Conservation (phyloP, 768 basidiomycete genomes). For the Tylopilus rubrobrunneus region DNA sequence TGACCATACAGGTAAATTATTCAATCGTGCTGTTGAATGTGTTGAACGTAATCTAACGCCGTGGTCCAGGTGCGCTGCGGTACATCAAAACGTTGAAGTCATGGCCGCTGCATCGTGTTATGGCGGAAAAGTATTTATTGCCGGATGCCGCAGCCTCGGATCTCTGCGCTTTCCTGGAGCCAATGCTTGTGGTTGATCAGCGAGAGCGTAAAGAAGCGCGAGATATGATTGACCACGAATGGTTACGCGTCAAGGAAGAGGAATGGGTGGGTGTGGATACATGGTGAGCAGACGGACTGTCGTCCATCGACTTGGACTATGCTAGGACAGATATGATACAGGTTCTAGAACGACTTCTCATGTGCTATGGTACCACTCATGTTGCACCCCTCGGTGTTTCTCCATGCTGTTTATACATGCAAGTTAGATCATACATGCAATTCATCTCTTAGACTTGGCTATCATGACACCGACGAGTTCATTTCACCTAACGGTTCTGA, state of each 20-base stretch:
- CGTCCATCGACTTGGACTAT: not conserved
- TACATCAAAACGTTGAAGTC: conserved; percentile 73
- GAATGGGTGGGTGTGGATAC: conserved; percentile 25
- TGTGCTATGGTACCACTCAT: conserved; percentile 5
- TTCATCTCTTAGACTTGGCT: not conserved
- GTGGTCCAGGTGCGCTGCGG: conserved; percentile 53
- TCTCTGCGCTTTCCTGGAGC: conserved; percentile 65
- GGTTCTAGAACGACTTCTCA: conserved; percentile 5
- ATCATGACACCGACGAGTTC: too few species aligned
- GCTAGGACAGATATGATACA: conserved; percentile 4
- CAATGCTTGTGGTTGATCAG: conserved; percentile 74
- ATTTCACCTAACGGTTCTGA: too few species aligned
- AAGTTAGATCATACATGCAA: not conserved
- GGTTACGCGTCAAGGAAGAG: conserved; percentile 50
- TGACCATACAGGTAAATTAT: conserved; percentile 57
- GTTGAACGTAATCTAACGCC: conserved; percentile 1
- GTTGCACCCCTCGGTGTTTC: conserved; percentile 1
- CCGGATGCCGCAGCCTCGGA: conserved; percentile 51
- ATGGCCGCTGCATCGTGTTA: conserved; percentile 80
- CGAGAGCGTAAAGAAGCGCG: conserved; percentile 64
- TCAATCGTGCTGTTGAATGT: not conserved
- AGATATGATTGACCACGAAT: conserved; percentile 71
- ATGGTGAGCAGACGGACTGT: conserved; percentile 24
- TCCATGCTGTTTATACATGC: not conserved
- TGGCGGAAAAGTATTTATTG: conserved; percentile 86